A percentile compares a stretch with the other conserved stretches of the same genome.
These are phyloP conservation scores for Ganoderma resinaceum DNA, from an alignment of 1,284 basidiomycete species.

Conservation along the genomic window DNA sequence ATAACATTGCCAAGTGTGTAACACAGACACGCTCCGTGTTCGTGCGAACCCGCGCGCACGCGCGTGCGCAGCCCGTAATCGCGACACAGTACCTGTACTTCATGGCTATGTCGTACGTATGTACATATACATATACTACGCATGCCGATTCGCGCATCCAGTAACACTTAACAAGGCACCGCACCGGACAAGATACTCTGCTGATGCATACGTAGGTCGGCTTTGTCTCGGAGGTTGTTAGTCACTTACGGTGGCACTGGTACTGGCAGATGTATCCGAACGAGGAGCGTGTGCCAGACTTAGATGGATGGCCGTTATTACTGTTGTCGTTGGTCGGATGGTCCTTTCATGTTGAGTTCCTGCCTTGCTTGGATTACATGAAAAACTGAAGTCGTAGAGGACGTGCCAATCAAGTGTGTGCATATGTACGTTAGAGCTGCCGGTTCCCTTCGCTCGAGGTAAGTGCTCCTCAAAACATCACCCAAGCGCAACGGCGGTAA, in stretches of 20 bases:
- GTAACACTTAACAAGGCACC: not conserved
- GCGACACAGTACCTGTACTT: not conserved
- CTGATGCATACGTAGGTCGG: not conserved
- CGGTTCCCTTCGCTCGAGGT: not conserved
- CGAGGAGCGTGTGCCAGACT: not conserved
- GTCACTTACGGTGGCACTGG: not conserved
- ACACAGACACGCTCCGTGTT: slow-evolving; percentile 1
- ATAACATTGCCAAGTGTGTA: not conserved
- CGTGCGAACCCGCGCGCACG: not conserved
- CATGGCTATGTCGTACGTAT: not conserved
- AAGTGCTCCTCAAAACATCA: not conserved
- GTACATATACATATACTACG: not conserved
- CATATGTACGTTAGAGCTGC: not conserved
- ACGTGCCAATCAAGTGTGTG: not conserved
- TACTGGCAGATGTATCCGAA: not conserved
- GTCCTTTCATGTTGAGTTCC: not conserved
- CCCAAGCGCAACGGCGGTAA: not conserved
- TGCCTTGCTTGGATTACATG: not conserved
- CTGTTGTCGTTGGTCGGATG: not conserved
- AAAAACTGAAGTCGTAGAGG: not conserved
- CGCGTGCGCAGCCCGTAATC: not conserved
- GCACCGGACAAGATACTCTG: not conserved
- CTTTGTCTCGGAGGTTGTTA: not conserved
- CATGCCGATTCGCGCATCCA: not conserved
- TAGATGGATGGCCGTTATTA: not conserved